Evolutionary conservation across 768 basidiomycete species (phyloP).

Genomic region (Mycena epipterygia): DNA sequence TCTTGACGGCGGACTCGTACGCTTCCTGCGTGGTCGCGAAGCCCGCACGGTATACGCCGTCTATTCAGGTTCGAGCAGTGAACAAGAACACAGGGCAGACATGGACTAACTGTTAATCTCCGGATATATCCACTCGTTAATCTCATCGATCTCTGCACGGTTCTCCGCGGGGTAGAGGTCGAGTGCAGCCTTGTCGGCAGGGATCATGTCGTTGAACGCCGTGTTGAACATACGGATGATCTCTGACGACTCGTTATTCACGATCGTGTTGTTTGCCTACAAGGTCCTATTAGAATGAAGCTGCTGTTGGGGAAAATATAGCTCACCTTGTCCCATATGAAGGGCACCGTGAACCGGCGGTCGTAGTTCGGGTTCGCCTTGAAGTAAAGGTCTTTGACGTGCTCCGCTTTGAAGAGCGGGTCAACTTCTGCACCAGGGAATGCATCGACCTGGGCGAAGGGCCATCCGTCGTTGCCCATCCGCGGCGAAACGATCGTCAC

Average conservation of each 20-base stretch:
- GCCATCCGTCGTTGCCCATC: constrained; percentile 90
- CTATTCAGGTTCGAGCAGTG: constrained; percentile 47
- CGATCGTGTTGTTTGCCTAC: constrained; percentile 70
- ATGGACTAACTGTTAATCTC: constrained; percentile 80
- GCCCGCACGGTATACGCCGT: constrained; percentile 91
- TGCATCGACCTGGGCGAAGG: constrained; percentile 78
- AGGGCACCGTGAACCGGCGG: constrained; percentile 89
- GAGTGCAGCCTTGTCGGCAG: constrained; percentile 65
- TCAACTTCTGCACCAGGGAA: constrained; percentile 85
- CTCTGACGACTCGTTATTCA: constrained; percentile 96
- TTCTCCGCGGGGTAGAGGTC: constrained; percentile 47
- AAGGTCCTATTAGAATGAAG: background rate
- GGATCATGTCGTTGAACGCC: constrained; percentile 81
- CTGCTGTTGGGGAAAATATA: background rate
- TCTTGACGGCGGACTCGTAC: constrained; percentile 81
- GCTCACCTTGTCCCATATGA: constrained; percentile 92
- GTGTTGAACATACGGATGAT: constrained; percentile 95
- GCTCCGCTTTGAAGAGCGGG: constrained; percentile 73
- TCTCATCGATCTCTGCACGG: constrained; percentile 80
- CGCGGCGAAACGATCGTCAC: constrained; percentile 87
- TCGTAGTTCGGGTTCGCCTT: constrained; percentile 78
- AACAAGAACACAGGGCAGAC: background rate
- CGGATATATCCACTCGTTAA: constrained; percentile 91
- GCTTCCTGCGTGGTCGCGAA: constrained; percentile 88
- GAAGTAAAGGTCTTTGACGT: constrained; percentile 90